Evolutionary conservation across 768 basidiomycete genomes (phyloP).

Genomic region (Psilocybe sp.): DNA sequence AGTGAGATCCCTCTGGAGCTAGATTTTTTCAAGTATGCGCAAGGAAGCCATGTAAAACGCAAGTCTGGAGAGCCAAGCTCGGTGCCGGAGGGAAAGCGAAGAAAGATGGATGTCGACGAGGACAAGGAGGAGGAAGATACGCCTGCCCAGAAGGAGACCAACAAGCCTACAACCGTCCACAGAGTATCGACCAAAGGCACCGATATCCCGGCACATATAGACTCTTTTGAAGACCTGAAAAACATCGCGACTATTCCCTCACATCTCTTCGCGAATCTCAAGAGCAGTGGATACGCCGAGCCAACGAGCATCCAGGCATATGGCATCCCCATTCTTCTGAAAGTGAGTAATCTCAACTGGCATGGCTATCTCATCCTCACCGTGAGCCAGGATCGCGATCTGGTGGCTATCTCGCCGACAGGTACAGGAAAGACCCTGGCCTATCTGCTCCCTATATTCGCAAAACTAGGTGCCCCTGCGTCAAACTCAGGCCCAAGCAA

Average conservation of each 20-base stretch:
- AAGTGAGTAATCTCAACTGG: slow-evolving; percentile 42
- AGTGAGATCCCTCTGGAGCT: slow-evolving; percentile 70
- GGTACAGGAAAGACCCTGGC: slow-evolving; percentile 96
- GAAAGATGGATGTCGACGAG: slow-evolving; percentile 27
- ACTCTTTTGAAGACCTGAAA: slow-evolving; percentile 59
- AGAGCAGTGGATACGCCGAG: slow-evolving; percentile 51
- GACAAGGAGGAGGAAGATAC: slow-evolving; percentile 22
- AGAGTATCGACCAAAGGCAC: slow-evolving; percentile 75
- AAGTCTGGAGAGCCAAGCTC: slow-evolving; percentile 28
- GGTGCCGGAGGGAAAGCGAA: slow-evolving; percentile 28
- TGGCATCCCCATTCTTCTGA: slow-evolving; percentile 75
- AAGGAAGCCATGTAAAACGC: slow-evolving; percentile 51
- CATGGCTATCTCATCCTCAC: slow-evolving; percentile 5
- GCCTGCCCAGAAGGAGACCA: background rate
- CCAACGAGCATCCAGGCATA: slow-evolving; percentile 85
- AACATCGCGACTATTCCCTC: slow-evolving; percentile 54
- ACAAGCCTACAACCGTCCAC: slow-evolving; percentile 29
- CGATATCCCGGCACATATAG: slow-evolving; percentile 57
- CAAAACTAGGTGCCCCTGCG: slow-evolving; percentile 52
- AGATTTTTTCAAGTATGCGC: slow-evolving; percentile 90
- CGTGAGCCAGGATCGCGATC: slow-evolving; percentile 63
- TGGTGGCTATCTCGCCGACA: slow-evolving; percentile 94
- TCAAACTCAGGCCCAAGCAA: slow-evolving; percentile 43
- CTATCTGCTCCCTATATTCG: slow-evolving; percentile 83
- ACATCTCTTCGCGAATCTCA: slow-evolving; percentile 64